A percentile compares a stretch with the other conserved stretches of the same genome.
Conservation (phyloP, 2,329 filamentous ascomycete genomes). For the Talaromyces sp. region DNA sequence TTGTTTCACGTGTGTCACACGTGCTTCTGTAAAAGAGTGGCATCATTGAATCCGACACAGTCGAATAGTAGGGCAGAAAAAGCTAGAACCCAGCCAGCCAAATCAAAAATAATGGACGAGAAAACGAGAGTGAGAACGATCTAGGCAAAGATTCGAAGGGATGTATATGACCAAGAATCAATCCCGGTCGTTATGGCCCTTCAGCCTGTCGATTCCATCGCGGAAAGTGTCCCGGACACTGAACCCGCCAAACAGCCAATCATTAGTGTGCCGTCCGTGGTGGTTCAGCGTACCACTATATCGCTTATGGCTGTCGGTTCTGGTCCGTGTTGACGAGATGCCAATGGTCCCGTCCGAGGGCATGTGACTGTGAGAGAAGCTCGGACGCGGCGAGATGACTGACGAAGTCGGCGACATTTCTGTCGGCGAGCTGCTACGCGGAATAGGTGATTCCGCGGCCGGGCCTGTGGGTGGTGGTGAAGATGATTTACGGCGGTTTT, state of each 20-base stretch:
- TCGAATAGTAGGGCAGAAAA: neutral
- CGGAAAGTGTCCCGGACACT: constrained; percentile 43
- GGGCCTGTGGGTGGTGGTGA: neutral
- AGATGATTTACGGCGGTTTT: neutral
- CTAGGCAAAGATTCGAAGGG: neutral
- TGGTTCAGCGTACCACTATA: constrained; percentile 40
- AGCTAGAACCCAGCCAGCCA: neutral
- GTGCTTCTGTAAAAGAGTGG: neutral
- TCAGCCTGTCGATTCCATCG: constrained; percentile 36
- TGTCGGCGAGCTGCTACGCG: neutral
- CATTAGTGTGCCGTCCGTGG: constrained; percentile 47
- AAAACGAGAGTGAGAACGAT: neutral
- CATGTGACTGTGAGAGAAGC: neutral
- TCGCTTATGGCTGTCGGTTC: constrained; percentile 32
- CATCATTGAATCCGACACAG: neutral
- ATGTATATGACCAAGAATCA: constrained; percentile 16
- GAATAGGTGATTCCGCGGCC: neutral
- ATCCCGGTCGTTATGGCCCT: constrained; percentile 22
- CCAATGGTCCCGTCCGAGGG: neutral
- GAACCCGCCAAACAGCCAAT: constrained; percentile 49
- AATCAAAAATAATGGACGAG: neutral
- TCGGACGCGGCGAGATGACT: neutral
- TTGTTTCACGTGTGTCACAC: neutral
- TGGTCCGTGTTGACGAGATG: constrained; percentile 14
- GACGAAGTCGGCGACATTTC: constrained; percentile 5